Base-by-base conservation (phyloP, 2,329 filamentous ascomycete genomes). In the Cercospora nicotianae region DNA sequence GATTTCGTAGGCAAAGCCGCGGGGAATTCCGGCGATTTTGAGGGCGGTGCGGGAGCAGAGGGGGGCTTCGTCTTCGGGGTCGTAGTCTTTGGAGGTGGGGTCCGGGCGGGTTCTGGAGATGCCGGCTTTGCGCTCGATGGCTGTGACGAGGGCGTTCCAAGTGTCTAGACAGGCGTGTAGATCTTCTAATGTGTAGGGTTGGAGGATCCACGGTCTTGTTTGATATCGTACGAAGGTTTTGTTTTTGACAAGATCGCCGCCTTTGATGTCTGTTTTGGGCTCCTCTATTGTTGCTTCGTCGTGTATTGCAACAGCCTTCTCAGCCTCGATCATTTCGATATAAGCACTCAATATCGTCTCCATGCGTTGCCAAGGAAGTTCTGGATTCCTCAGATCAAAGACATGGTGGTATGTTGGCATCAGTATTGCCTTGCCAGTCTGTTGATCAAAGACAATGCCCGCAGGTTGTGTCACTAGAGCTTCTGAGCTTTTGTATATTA, bases 381-480 rank as follows among this genome's bases (percentile, higher is more conserved):
- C 70, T 8, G 67, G 36, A 62, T 75, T 72, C n/a, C 66, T 74
- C 13, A 78, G 61, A 59, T 77, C 71, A 63, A 76, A 77, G 6
- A 78, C 60, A 67, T 78, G 76, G 61, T 77, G 69, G 57, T 77
- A 77, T 3, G 76, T 77, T 9, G 76, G 76, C 76, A 78, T 78
- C 63, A 77, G 68, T 9, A 78, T 70, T 18, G 76, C 76, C 36
- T 67, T 68, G 23, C 75, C 67, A 2, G 72, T 74, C 60, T 74
- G 69, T 62, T 78, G 76, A 58, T 78, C 76, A 36, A 70, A 76
- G 61, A 78, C 73, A 30, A 78, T 72, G 6, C 76, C 76, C 8
- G 74, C 75, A 9, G 75, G 74, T 63, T 77, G 72, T 16, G 68
- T 74, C 28, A 77, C 76, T 18, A 76, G 69, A 12, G 75, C 75